Percentiles rank a stretch among this genome's conserved stretches.
Conservation (phyloP, 2,329 filamentous ascomycete species). For the Diaporthe sp. region DNA sequence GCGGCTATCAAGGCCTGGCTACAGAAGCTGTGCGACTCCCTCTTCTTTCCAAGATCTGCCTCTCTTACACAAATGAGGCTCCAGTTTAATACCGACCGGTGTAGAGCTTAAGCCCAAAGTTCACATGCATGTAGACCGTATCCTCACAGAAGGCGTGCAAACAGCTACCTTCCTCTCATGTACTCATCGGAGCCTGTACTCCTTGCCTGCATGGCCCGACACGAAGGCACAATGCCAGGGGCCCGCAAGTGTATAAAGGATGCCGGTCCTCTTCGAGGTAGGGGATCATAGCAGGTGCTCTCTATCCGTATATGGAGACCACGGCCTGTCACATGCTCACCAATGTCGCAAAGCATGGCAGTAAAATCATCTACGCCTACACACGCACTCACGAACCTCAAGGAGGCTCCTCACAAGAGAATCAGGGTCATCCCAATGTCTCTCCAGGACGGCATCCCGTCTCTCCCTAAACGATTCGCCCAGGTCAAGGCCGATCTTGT, state of each 20-base stretch:
- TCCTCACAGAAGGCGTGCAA: conserved; percentile 17
- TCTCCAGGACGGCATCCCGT: conserved; percentile 43
- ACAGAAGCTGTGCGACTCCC: conserved; percentile 25
- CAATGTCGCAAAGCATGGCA: conserved; percentile 15
- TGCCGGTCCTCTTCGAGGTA: background rate
- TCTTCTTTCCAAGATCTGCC: conserved; percentile 17
- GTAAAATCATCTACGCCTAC: conserved; percentile 2
- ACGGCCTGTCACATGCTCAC: too few species aligned
- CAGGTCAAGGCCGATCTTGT: conserved; percentile 55
- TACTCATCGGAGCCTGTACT: background rate
- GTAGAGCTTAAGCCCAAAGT: background rate
- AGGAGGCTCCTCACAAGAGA: conserved; percentile 16
- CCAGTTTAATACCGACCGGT: conserved; percentile 21
- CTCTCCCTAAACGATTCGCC: conserved; percentile 55
- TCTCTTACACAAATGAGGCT: background rate
- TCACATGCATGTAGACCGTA: conserved; percentile 16
- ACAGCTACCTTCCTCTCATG: background rate
- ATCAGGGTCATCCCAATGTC: conserved; percentile 31
- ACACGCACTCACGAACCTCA: background rate
- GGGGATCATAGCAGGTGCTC: background rate
- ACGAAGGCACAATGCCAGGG: conserved; percentile 8
- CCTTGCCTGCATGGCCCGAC: conserved; percentile 1
- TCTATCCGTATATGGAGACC: background rate
- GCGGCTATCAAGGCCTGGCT: conserved; percentile 16
- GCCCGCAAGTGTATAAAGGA: conserved; percentile 10